phyloP scores from a whole-genome alignment of 306 rosid genomes.

The Quercus suber region DNA sequence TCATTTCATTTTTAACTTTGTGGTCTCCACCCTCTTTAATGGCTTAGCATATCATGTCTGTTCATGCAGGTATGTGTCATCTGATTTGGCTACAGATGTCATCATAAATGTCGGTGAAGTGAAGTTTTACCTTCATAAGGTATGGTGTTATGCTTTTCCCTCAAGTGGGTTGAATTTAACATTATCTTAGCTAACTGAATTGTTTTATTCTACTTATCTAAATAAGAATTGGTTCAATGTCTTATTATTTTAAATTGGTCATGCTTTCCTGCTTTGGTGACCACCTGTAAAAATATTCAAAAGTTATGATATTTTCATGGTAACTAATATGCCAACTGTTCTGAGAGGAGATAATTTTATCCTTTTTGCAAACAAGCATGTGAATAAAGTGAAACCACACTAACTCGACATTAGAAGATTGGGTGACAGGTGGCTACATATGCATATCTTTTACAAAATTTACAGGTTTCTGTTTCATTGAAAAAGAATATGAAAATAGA shows the following conservation, averaged over 20 bases:
- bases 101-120: constrained; percentile 71
- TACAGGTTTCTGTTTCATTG: too few relatives aligned
- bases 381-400: neutral
- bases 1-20: neutral
- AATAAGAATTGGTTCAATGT: neutral
- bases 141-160: constrained; percentile 19
- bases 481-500: too few relatives aligned
- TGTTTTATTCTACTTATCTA: neutral
- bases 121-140: constrained; percentile 92
- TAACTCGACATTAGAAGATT: neutral
- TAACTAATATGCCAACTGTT: neutral
- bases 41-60: neutral
- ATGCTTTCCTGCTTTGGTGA: neutral
- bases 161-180: neutral
- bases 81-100: constrained; percentile 82
- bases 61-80: constrained; percentile 67
- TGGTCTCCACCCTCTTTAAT: neutral
- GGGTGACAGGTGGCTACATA: neutral
- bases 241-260: neutral
- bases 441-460: neutral
- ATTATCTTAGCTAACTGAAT: neutral
- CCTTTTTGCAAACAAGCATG: neutral
- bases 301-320: neutral
- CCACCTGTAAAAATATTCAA: neutral
- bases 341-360: neutral